Conservation (phyloP, 441 rosid species). For the Melastoma candidum region DNA sequence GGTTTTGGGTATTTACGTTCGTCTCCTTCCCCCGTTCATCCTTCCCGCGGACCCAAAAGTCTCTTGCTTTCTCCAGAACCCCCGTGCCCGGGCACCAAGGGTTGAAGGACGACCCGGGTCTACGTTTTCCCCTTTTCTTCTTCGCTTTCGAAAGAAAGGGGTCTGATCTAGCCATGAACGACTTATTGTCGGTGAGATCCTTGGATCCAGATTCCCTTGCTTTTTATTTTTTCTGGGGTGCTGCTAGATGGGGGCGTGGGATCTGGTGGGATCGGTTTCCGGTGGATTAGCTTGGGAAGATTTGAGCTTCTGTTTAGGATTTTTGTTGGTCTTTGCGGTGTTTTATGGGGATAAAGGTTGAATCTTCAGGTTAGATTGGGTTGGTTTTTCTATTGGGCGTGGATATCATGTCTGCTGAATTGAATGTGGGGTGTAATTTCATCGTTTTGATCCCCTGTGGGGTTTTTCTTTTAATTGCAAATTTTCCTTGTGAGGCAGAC, state of each 20-base stretch:
- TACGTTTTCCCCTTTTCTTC: not conserved
- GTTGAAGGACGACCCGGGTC: not conserved
- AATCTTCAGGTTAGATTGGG: too few relatives aligned
- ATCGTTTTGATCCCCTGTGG: too few relatives aligned
- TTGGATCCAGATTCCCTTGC: not conserved
- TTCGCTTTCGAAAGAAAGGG: not conserved
- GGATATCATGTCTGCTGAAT: too few relatives aligned
- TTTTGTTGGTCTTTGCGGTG: too few relatives aligned
- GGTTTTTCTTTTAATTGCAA: too few relatives aligned
- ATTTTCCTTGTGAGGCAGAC: too few relatives aligned
- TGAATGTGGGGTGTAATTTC: too few relatives aligned
- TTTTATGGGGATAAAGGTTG: too few relatives aligned
- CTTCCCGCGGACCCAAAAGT: too few relatives aligned
- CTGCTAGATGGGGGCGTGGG: not conserved
- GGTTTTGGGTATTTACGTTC: not conserved
- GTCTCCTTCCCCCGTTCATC: not conserved
- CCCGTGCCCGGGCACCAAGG: too few relatives aligned
- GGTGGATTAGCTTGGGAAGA: not conserved
- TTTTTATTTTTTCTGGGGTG: not conserved
- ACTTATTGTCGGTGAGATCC: conserved; percentile 59
- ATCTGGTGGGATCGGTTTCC: not conserved
- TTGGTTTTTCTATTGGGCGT: too few relatives aligned
- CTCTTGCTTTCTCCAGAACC: not conserved
- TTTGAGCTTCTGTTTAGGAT: too few relatives aligned
- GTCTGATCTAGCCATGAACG: conserved; percentile 53